A percentile compares a stretch with the other conserved stretches of the same genome.
Conservation (phyloP, 495 filamentous ascomycete species). For the Durotheca rogersii region DNA sequence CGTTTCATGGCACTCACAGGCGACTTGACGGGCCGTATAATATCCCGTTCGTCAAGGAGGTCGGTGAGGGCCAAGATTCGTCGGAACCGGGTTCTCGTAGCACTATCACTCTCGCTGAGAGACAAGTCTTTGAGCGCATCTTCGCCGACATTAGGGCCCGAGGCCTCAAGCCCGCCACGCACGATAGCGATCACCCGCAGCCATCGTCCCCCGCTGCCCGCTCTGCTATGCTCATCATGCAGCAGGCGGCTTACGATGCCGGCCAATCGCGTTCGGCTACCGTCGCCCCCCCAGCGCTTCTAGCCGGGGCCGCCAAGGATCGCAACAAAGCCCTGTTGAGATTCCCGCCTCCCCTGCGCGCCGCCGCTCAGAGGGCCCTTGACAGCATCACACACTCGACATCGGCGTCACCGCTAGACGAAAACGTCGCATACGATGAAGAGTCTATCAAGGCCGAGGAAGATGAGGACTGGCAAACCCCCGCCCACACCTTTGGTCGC, state of each 20-base stretch:
- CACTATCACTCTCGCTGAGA: conserved; percentile 60
- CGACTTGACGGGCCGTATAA: conserved; percentile 22
- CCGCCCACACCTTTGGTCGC: conserved; percentile 26
- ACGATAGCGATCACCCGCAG: not conserved
- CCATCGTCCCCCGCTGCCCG: not conserved
- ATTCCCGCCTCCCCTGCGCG: conserved; percentile 43
- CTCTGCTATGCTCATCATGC: conserved; percentile 37
- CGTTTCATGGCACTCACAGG: conserved; percentile 18
- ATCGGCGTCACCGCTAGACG: not conserved
- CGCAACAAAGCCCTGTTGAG: conserved; percentile 40
- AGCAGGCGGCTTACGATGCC: conserved; percentile 35
- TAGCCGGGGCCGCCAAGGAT: conserved; percentile 23
- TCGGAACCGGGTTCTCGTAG: conserved; percentile 22
- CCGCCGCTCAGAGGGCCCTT: conserved; percentile 41
- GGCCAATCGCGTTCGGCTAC: conserved; percentile 12
- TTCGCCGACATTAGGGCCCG: conserved; percentile 54
- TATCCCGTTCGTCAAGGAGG: conserved; percentile 42
- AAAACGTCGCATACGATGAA: conserved; percentile 15
- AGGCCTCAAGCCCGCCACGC: conserved; percentile 23
- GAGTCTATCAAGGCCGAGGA: conserved; percentile 10
- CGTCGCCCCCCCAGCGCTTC: conserved; percentile 6
- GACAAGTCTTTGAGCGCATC: conserved; percentile 57
- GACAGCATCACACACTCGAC: conserved; percentile 29
- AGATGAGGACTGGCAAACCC: conserved; percentile 32
- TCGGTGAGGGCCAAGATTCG: conserved; percentile 10